Conservation (phyloP, 495 filamentous ascomycete genomes). For the Aspergillus leporis region DNA sequence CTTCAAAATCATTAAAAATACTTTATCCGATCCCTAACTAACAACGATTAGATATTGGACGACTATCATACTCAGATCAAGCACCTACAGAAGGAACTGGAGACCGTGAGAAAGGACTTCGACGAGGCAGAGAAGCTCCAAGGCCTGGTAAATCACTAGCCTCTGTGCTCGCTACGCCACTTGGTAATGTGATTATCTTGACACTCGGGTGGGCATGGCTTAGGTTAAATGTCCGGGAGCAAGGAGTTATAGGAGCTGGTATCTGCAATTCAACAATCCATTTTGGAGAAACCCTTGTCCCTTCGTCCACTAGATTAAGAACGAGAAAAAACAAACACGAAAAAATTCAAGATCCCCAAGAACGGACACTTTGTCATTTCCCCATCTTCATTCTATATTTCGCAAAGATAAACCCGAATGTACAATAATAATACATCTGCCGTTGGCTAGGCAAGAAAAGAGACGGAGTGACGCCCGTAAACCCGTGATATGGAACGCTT, state of each 20-base stretch:
- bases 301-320: constrained; percentile 3
- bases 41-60: constrained; percentile 68
- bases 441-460: constrained; percentile 7
- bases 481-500: constrained; percentile 27
- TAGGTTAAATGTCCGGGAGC: constrained; percentile 15
- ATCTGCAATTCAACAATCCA: constrained; percentile 11
- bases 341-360: background rate
- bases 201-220: constrained; percentile 1
- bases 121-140: constrained; percentile 66
- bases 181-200: constrained; percentile 4
- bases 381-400: constrained; percentile 25
- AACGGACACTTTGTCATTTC: constrained; percentile 16
- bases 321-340: background rate
- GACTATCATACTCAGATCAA: constrained; percentile 87
- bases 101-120: constrained; percentile 75
- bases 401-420: constrained; percentile 28
- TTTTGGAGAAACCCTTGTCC: background rate
- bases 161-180: background rate
- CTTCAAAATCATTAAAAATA: background rate
- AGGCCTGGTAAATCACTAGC: constrained; percentile 11
- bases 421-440: constrained; percentile 43
- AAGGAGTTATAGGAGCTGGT: constrained; percentile 22
- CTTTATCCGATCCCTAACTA: constrained; percentile 12
- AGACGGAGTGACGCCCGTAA: constrained; percentile 9
- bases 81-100: constrained; percentile 80